phyloP scores from a whole-genome alignment of 2,329 filamentous ascomycete species.

The Stachybotrys chartarum region DNA sequence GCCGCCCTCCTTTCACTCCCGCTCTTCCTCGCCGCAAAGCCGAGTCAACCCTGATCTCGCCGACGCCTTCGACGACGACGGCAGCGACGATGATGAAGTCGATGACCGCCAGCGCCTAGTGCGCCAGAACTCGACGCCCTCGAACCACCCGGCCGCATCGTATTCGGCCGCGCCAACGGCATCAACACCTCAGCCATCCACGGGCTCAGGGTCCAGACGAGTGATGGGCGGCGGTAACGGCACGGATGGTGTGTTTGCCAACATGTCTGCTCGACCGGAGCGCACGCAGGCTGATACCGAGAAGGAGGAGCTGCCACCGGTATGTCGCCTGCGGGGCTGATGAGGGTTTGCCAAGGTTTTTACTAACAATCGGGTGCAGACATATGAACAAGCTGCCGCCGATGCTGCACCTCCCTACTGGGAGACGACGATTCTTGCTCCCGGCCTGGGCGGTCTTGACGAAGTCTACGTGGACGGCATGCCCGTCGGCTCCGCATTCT shows the following conservation, averaged over 20 bases:
- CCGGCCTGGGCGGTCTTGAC: constrained; percentile 80
- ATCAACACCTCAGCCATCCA: constrained; percentile 14
- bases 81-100: constrained; percentile 57
- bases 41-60: constrained; percentile 72
- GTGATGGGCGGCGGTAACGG: constrained; percentile 69
- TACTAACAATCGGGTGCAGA: constrained; percentile 47
- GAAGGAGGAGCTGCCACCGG: constrained; percentile 85
- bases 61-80: constrained; percentile 85
- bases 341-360: neutral
- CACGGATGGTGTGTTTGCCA: constrained; percentile 94
- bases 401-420: constrained; percentile 96
- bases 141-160: constrained; percentile 11
- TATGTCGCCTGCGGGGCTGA: constrained; percentile 40
- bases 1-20: constrained; percentile 82
- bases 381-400: constrained; percentile 96
- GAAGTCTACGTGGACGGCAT: constrained; percentile 97
- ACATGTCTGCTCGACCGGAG: constrained; percentile 85
- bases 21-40: constrained; percentile 52
- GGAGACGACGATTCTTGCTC: constrained; percentile 96
- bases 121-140: constrained; percentile 47
- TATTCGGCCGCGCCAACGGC: constrained; percentile 6
- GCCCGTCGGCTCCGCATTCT: constrained; percentile 81
- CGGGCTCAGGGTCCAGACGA: constrained; percentile 31
- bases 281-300: constrained; percentile 67
- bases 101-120: constrained; percentile 86